Conservation (phyloP, 2,329 filamentous ascomycete genomes). For the Neodidymelliopsis sp. region DNA sequence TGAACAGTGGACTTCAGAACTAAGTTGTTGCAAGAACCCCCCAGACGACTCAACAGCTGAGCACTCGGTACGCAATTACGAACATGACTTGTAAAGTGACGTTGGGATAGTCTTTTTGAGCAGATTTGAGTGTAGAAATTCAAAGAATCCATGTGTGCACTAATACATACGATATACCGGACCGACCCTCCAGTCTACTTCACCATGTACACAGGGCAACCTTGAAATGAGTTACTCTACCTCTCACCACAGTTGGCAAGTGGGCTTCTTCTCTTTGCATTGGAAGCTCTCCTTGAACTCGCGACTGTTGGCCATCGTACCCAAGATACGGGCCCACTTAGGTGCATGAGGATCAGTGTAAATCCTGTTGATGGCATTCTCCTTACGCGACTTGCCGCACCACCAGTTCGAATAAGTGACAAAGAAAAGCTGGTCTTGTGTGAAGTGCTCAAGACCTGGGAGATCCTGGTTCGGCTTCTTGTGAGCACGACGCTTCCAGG, state of each 20-base stretch:
- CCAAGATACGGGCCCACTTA: slow-evolving; percentile 63
- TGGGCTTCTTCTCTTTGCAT: slow-evolving; percentile 70
- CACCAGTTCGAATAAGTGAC: slow-evolving; percentile 70
- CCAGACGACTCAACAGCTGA: no score
- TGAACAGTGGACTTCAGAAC: no score
- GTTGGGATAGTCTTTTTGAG: no score
- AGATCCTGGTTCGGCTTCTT: slow-evolving; percentile 60
- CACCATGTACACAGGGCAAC: no score
- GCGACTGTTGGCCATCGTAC: slow-evolving; percentile 71
- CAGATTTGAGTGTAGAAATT: no score
- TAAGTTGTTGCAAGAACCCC: no score
- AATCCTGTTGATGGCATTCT: slow-evolving; percentile 64
- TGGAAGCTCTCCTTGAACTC: slow-evolving; percentile 73
- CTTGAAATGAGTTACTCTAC: no score
- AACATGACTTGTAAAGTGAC: no score
- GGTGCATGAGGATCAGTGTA: slow-evolving; percentile 73
- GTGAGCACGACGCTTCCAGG: slow-evolving; percentile 68
- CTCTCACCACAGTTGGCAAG: slow-evolving; percentile 73
- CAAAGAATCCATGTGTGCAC: background rate
- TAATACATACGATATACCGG: no score
- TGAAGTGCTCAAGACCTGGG: slow-evolving; percentile 65
- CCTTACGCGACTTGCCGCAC: slow-evolving; percentile 70
- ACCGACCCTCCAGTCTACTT: no score
- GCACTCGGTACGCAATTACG: no score
- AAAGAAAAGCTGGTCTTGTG: slow-evolving; percentile 75